phyloP scores from a whole-genome alignment of 1,284 basidiomycete species.

The Microbotryum saponariae region DNA sequence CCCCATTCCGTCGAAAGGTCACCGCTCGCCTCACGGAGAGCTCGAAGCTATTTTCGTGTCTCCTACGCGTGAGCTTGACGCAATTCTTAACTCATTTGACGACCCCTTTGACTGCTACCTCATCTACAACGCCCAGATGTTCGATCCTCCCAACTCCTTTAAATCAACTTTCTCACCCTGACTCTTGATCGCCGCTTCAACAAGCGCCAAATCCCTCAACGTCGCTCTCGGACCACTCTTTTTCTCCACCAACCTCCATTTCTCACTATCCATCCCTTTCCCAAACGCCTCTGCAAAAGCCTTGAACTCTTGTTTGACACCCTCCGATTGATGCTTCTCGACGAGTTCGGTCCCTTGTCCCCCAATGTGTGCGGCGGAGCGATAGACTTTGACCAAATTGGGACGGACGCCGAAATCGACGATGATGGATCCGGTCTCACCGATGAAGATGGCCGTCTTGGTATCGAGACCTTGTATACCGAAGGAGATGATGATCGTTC shows the following conservation, averaged over 20 bases:
- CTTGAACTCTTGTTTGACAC: conserved; percentile 24
- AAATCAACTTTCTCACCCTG: conserved; percentile 5
- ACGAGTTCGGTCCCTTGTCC: neutral
- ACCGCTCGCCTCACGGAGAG: too few relatives aligned
- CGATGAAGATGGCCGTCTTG: conserved; percentile 10
- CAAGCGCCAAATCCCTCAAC: conserved; percentile 25
- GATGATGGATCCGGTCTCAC: conserved; percentile 11
- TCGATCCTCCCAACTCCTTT: conserved; percentile 7
- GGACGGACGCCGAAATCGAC: conserved; percentile 9
- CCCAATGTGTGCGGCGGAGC: neutral
- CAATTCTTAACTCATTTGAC: too few relatives aligned
- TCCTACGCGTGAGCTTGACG: too few relatives aligned
- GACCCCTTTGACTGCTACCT: too few relatives aligned
- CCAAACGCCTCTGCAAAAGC: conserved; percentile 14
- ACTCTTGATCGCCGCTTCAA: conserved; percentile 27
- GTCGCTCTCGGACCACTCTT: conserved; percentile 29
- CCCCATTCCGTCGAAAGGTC: too few relatives aligned
- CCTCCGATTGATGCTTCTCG: neutral
- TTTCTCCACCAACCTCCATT: conserved; percentile 2
- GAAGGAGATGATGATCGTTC: conserved; percentile 23
- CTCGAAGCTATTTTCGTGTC: too few relatives aligned
- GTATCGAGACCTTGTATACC: conserved; percentile 10
- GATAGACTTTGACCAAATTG: neutral
- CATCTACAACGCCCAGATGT: conserved; percentile 3
- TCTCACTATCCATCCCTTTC: neutral